Conservation (phyloP, 768 basidiomycete species). For the Collybia sp. region DNA sequence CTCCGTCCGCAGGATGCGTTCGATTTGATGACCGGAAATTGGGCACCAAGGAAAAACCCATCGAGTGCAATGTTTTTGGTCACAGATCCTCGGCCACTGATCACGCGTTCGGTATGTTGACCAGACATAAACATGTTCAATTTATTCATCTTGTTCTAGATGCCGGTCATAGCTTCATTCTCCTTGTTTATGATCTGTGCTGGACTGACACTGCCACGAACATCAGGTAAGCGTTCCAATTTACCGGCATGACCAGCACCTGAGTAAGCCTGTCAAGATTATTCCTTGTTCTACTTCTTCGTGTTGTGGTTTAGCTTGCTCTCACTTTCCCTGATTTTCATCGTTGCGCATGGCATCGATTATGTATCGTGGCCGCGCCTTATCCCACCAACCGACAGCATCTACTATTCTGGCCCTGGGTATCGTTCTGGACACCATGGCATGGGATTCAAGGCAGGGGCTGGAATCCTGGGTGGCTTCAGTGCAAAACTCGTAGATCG, state of each 20-base stretch:
- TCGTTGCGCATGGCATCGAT: conserved; percentile 82
- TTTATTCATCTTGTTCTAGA: conserved; percentile 36
- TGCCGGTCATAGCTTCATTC: conserved; percentile 78
- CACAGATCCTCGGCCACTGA: conserved; percentile 74
- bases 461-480: conserved; percentile 12
- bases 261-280: conserved; percentile 44
- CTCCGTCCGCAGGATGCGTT: conserved; percentile 74
- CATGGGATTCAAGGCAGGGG: conserved; percentile 51
- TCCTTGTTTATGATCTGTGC: conserved; percentile 87
- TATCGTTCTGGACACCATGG: conserved; percentile 75
- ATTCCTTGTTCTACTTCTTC: conserved; percentile 83
- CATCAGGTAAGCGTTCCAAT: conserved; percentile 60
- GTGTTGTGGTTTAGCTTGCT: conserved; percentile 73
- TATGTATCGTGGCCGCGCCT: conserved; percentile 95
- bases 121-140: background rate
- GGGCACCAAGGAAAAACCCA: conserved; percentile 79
- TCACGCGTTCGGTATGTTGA: conserved; percentile 72
- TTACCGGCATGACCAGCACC: background rate
- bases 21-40: conserved; percentile 89
- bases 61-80: conserved; percentile 67
- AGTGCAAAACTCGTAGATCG: conserved; percentile 14
- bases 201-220: conserved; percentile 79
- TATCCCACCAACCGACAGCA: conserved; percentile 75
- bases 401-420: conserved; percentile 88
- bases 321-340: conserved; percentile 60